Percentiles rank a stretch among this genome's conserved stretches.
Conservation (phyloP, 2,329 filamentous ascomycete species). For the Corynespora cassiicola region DNA sequence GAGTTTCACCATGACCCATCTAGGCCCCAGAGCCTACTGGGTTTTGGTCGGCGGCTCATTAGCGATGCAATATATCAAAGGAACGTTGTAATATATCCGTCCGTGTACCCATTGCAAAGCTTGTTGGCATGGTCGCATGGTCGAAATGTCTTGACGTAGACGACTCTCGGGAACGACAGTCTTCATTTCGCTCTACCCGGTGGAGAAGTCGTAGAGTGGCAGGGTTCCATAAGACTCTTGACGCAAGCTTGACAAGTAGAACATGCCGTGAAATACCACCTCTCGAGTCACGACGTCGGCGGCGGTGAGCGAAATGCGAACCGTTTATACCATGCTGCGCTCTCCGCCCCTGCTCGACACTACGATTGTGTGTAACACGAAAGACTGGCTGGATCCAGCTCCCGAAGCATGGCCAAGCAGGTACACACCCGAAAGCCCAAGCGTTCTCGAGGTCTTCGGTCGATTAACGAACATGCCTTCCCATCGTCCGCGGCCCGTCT, state of each 20-base stretch:
- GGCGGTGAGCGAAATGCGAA: slow-evolving; percentile 20
- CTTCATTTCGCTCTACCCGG: no score
- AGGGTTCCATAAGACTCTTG: neutral
- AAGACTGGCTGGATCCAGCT: no score
- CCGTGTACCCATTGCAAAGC: slow-evolving; percentile 10
- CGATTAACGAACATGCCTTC: no score
- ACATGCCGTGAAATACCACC: slow-evolving; percentile 20
- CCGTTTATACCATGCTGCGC: no score
- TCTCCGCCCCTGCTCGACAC: slow-evolving; percentile 17
- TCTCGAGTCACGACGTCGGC: slow-evolving; percentile 11
- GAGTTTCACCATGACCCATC: slow-evolving; percentile 10
- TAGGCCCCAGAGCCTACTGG: slow-evolving; percentile 5
- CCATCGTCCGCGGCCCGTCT: no score
- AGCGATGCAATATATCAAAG: slow-evolving; percentile 10
- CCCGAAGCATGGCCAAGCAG: no score
- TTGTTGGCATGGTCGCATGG: slow-evolving; percentile 7
- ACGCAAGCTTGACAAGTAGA: slow-evolving; percentile 9
- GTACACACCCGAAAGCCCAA: no score
- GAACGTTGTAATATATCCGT: slow-evolving; percentile 15
- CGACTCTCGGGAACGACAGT: neutral
- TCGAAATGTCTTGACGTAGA: slow-evolving; percentile 7
- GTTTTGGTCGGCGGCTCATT: slow-evolving; percentile 9
- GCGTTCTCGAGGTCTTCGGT: no score
- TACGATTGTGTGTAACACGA: no score
- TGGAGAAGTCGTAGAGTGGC: no score